Conservation (phyloP, 768 basidiomycete species). For the Pisolithus orientalis region DNA sequence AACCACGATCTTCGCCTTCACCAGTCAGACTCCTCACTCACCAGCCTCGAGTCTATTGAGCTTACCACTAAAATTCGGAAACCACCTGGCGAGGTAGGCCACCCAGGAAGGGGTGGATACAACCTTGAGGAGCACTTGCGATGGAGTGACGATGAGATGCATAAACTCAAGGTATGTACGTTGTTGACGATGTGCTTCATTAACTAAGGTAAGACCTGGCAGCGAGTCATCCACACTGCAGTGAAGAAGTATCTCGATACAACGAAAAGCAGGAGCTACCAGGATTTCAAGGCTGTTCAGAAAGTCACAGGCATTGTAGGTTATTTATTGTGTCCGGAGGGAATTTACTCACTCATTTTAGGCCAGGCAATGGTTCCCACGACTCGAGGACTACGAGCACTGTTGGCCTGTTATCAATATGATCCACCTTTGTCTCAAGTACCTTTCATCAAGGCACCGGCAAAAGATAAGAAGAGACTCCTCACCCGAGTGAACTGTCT, state of each 20-base stretch:
- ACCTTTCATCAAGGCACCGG: background rate
- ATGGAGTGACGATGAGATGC: background rate
- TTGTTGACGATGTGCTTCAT: background rate
- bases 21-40: background rate
- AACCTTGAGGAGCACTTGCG: background rate
- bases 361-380: background rate
- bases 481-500: too few species aligned
- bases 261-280: background rate
- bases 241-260: slow-evolving; percentile 1
- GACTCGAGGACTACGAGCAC: background rate
- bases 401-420: background rate
- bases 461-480: background rate
- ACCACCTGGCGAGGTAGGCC: background rate
- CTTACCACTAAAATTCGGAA: background rate
- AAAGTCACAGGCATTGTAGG: background rate
- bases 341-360: background rate
- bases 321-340: background rate
- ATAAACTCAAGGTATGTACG: background rate
- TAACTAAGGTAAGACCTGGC: background rate
- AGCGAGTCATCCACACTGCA: background rate
- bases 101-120: background rate
- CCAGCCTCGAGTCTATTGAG: background rate
- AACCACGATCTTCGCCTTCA: background rate
- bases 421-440: slow-evolving; percentile 2
- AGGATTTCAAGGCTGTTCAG: background rate